Conservation (phyloP, 441 rosid genomes). For the Erodium chrysanthum region DNA sequence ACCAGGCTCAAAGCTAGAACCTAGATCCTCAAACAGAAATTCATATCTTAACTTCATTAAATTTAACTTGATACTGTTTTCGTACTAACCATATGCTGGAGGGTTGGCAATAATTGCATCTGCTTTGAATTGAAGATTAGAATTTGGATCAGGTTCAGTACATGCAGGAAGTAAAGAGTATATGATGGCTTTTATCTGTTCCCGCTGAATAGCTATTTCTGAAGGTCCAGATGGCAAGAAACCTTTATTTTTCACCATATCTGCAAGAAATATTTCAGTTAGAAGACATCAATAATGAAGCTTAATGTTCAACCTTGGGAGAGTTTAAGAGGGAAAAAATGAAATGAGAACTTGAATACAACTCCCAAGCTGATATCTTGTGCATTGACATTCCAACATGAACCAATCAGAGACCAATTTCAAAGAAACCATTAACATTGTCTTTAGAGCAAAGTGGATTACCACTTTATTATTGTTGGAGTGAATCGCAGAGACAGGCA, state of each 20-base stretch:
- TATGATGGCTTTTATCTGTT: background rate
- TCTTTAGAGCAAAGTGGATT: too few species aligned
- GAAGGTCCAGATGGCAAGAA: background rate
- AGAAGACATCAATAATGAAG: background rate
- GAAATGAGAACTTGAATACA: too few species aligned
- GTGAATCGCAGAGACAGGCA: too few species aligned
- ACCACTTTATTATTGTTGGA: too few species aligned
- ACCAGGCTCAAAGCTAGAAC: too few species aligned
- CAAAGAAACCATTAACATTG: too few species aligned
- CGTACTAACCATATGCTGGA: background rate
- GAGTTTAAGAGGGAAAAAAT: background rate
- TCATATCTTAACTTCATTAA: too few species aligned
- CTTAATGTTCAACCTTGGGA: background rate
- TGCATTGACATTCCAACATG: too few species aligned
- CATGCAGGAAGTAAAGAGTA: background rate
- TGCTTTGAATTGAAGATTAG: background rate
- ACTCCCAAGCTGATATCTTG: too few species aligned
- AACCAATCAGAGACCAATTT: too few species aligned
- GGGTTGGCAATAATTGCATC: background rate
- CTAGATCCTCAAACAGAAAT: too few species aligned
- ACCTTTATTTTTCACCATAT: conserved; percentile 4
- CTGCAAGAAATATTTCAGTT: background rate
- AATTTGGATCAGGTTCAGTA: background rate
- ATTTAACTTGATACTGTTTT: too few species aligned
- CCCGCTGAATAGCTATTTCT: background rate